Percentiles rank a stretch among this genome's conserved stretches.
phyloP scores from a whole-genome alignment of 129 eudicot genomes.

The Ambrosia artemisiifolia region DNA sequence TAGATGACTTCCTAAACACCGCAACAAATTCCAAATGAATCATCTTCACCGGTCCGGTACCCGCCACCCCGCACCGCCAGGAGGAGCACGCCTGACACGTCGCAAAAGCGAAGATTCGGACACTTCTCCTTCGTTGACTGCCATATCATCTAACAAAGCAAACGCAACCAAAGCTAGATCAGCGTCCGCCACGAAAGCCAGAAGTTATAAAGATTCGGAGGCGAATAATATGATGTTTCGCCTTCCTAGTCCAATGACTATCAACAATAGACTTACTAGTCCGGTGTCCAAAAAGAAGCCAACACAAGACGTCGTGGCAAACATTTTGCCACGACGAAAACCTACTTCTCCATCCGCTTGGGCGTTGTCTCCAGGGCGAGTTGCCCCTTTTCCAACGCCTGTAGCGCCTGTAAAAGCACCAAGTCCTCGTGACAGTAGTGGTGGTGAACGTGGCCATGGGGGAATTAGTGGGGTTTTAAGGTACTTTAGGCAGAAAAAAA shows the following conservation, averaged over 20 bases:
- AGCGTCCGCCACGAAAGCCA: slow-evolving; percentile 14
- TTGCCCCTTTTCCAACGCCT: slow-evolving; percentile 22
- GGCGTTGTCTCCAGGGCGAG: slow-evolving; percentile 66
- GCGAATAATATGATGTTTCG: neutral
- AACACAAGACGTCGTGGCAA: neutral
- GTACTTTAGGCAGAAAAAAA: slow-evolving; percentile 62
- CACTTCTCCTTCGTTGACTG: slow-evolving; percentile 9
- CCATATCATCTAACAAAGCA: slow-evolving; percentile 7
- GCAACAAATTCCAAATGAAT: slow-evolving; percentile 24
- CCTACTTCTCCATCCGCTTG: slow-evolving; percentile 73
- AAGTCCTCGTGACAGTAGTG: slow-evolving; percentile 19
- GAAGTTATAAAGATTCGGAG: slow-evolving; percentile 10
- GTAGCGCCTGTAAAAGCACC: slow-evolving; percentile 41
- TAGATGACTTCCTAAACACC: neutral
- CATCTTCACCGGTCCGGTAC: slow-evolving; percentile 15
- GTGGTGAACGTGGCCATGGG: slow-evolving; percentile 12
- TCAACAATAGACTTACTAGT: slow-evolving; percentile 17
- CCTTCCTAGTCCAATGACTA: slow-evolving; percentile 10
- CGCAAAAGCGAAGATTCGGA: slow-evolving; percentile 22
- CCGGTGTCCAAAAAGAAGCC: slow-evolving; percentile 13
- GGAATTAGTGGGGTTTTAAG: slow-evolving; percentile 62
- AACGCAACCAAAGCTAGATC: slow-evolving; percentile 18
- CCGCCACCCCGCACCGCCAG: slow-evolving; percentile 7
- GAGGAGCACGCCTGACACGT: slow-evolving; percentile 26
- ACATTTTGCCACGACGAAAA: slow-evolving; percentile 31